Conservation (phyloP, 2,329 filamentous ascomycete genomes). For the Pyrenochaeta sp. region DNA sequence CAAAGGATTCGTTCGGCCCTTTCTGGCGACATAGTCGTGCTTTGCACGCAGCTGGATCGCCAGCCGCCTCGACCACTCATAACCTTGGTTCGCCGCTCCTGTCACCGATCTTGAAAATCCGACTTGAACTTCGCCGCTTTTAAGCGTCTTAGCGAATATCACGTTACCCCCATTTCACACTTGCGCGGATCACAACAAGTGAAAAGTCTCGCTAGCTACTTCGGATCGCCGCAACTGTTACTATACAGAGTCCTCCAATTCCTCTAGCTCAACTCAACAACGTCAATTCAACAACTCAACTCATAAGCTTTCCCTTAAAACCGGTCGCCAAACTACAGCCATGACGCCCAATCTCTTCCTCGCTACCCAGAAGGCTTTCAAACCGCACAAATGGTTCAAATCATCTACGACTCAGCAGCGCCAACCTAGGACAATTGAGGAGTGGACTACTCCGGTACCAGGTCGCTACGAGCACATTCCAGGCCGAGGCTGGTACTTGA, state of each 20-base stretch:
- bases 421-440: conserved; percentile 53
- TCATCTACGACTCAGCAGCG: conserved; percentile 49
- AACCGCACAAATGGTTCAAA: conserved; percentile 59
- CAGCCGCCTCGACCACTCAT: conserved; percentile 28
- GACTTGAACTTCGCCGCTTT: conserved; percentile 17
- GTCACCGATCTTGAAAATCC: conserved; percentile 16
- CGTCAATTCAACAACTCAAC: too few species aligned
- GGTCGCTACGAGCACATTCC: conserved; percentile 60
- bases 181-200: too few species aligned
- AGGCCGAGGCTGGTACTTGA: conserved; percentile 59
- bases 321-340: conserved; percentile 10
- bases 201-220: too few species aligned
- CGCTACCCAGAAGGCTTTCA: conserved; percentile 57
- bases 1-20: conserved; percentile 23
- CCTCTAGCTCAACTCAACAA: neutral
- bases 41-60: conserved; percentile 35
- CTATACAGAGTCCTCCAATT: conserved; percentile 11
- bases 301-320: too few species aligned
- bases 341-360: conserved; percentile 62
- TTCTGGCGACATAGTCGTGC: conserved; percentile 35
- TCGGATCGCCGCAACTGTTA: conserved; percentile 2
- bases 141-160: conserved; percentile 3
- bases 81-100: conserved; percentile 12
- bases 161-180: conserved; percentile 3
- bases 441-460: conserved; percentile 57